Conservation (phyloP, 1,139 yeast species). For the Debaryomyces coudertii region DNA sequence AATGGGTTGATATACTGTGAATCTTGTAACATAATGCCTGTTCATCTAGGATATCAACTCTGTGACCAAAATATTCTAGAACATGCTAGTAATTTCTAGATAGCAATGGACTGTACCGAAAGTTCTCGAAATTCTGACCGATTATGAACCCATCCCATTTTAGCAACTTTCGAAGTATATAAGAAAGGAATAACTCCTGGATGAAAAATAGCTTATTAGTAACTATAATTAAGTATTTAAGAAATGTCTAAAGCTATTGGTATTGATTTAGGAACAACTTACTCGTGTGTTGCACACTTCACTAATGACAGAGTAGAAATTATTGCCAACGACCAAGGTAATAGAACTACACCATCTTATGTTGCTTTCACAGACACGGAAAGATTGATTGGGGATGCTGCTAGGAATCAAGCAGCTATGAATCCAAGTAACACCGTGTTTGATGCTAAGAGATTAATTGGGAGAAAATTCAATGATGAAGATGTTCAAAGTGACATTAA, state of each 20-base stretch:
- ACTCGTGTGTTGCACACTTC: constrained; percentile 78
- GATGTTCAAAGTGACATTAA: constrained; percentile 61
- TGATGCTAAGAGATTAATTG: constrained; percentile 71
- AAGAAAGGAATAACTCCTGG: not conserved
- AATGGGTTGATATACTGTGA: not conserved
- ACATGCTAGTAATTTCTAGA: not conserved
- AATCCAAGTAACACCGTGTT: constrained; percentile 68
- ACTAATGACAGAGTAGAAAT: constrained; percentile 71
- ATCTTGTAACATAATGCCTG: not conserved
- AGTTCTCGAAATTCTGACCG: constrained; percentile 10
- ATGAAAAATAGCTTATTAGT: not conserved
- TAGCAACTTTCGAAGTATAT: constrained; percentile 10
- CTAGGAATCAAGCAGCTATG: constrained; percentile 73
- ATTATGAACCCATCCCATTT: constrained; percentile 11
- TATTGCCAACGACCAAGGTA: constrained; percentile 72
- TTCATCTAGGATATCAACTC: not conserved
- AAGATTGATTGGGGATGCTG: constrained; percentile 72
- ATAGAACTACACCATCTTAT: constrained; percentile 71
- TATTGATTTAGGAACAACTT: constrained; percentile 81
- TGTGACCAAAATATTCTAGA: not conserved
- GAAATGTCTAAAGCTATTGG: constrained; percentile 71
- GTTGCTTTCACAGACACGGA: constrained; percentile 71
- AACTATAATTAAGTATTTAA: not conserved
- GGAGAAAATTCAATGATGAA: constrained; percentile 61
- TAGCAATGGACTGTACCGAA: constrained; percentile 10